Base-by-base conservation (phyloP, 768 basidiomycete species). In the Amanita jacksonii region DNA sequence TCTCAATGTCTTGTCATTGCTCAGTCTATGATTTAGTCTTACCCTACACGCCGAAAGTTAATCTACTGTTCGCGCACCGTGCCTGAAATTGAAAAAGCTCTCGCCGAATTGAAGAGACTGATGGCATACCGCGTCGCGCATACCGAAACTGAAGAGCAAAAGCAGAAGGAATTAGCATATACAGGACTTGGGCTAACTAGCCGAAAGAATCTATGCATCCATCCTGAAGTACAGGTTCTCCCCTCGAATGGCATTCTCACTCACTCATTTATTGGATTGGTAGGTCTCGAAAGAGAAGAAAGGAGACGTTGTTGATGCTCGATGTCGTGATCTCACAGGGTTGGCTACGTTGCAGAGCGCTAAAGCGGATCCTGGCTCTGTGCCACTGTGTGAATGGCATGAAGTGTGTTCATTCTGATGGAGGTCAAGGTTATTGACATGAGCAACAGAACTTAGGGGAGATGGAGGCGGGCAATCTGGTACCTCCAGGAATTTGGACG, bases 21-120 rank as follows among this genome's bases (percentile, higher is more conserved):
- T 48, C 43, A 47, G 5, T 47, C 34, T 18, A 15, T 38, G 20
- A n/a, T 35, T 49, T 60, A 96, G 91, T 94, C 90, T 64, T 87
- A 91, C 61, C 87, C 91, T 16, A 85, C 84, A 5, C 81, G 82
- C 49, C 76, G 96, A 49, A 98, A 98, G 62, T 80, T 99, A 46
- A 84, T 99, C 49, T 99, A 99, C 62, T 99, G 96, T 62, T 98
- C 96, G 8, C 92, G 96, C 55, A 99, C 96, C 8, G 96, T 99
- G 7, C 96, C 96, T 3, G 96, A 99, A 66, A 99, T 99, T 51
- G 96, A 99, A 62, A 99, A 99, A 60, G 96, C 94, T 0, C 69
- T 99, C 46, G 80, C 92, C 3, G 96, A 99, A 64, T 65, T 99
- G 58, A 96, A 97, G 60, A 70, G 94, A 39, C 66, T 99, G 16